Conservation (phyloP, 306 rosid species). For the cucumber (Cucumis sativus) region DNA sequence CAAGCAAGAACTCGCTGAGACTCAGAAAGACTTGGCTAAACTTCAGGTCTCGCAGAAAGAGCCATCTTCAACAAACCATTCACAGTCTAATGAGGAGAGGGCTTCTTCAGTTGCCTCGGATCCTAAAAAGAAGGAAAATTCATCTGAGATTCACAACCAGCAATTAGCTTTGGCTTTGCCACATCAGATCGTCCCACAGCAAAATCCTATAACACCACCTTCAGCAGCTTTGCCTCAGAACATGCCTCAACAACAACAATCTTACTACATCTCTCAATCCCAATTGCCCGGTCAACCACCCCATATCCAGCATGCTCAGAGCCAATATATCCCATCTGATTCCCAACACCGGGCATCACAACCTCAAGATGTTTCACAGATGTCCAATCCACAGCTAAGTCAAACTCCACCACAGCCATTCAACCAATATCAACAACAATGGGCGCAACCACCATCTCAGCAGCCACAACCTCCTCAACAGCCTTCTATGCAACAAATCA, state of each 20-base stretch:
- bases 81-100: conserved; percentile 69
- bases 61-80: conserved; percentile 57
- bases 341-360: conserved; percentile 4
- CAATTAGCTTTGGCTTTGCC: conserved; percentile 86
- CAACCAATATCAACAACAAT: conserved; percentile 13
- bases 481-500: conserved; percentile 3
- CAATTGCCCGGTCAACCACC: conserved; percentile 8
- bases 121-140: conserved; percentile 44
- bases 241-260: conserved; percentile 33
- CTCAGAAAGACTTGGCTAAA: conserved; percentile 91
- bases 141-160: conserved; percentile 56
- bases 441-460: conserved; percentile 1
- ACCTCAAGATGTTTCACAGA: conserved; percentile 9
- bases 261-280: conserved; percentile 1
- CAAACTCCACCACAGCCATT: conserved; percentile 6
- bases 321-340: conserved; percentile 5
- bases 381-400: conserved; percentile 6
- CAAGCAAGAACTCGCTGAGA: conserved; percentile 91
- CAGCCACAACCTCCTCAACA: conserved; percentile 8
- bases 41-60: conserved; percentile 83
- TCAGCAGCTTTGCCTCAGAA: conserved; percentile 35
- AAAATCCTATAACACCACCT: conserved; percentile 24
- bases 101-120: conserved; percentile 43
- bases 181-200: conserved; percentile 44
- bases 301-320: neutral